Base-by-base conservation (phyloP, 148 eudicot genomes). In the Rhododendron ovatum region DNA sequence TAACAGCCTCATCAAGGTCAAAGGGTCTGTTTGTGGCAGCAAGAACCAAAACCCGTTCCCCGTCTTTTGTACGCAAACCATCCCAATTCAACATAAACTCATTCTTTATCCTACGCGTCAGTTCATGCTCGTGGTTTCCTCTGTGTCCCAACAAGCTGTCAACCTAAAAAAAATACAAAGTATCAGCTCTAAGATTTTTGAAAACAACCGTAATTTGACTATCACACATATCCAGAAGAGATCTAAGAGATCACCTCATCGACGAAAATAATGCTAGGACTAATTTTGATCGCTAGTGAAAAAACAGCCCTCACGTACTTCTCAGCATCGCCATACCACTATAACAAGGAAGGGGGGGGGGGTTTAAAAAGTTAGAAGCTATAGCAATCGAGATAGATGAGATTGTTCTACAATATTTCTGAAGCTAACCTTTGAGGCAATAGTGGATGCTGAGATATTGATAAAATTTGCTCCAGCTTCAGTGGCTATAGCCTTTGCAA, bases 281-380 rank as follows among this genome's bases (percentile, higher is more conserved):
- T 88, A 47, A 96, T 95, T 90, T 96, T 96, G 88, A 96, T 96
- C 45, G 99, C 99, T 59, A 95, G 91, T 67, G 96, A 89, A 87
- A 96, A 96, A 78, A 96, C 98, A 59, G 99, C 99, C 89, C 94
- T 96, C 65, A 96, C 99, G 84, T 96, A 96, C 86, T 96, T 96
- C 89, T 96, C 98, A 83, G 95, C 98, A 88, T 96, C 99, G 80
- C 99, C 99, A 87, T 95, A 96, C 99, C 99, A 96, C 99, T 87
- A 83, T 55, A 71, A 65, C 22, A 86, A 55, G 20, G 85, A 17
- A 11, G 30, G 82, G 22, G 61, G 86, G 22, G 30, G 82, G 22
- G 61, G 85, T 18, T 4, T 33, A 33, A 78, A 47, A 28, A 26
- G 22, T 74, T 78, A 47, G 55, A 57, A 80, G 30, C 81, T 65